phyloP scores from a whole-genome alignment of 371 early-diverging fungal genomes.

The Lichtheimia corymbifera region DNA sequence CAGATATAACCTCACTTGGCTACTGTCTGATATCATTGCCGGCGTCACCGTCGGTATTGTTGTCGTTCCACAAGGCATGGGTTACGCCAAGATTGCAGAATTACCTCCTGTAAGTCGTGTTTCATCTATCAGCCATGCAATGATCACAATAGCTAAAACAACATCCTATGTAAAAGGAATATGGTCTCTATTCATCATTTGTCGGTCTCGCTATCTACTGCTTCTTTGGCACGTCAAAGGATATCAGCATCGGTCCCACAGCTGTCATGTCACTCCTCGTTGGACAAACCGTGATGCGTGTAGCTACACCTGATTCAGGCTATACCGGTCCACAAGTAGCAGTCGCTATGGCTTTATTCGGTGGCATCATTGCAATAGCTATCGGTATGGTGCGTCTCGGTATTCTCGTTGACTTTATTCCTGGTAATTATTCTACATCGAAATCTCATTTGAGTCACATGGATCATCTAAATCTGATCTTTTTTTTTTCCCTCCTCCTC shows the following conservation, averaged over 20 bases:
- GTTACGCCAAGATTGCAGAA: constrained; percentile 82
- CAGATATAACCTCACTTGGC: constrained; percentile 55
- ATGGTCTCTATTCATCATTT: constrained; percentile 46
- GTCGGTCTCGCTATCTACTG: constrained; percentile 78
- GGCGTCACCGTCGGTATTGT: constrained; percentile 87
- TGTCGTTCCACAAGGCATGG: constrained; percentile 87
- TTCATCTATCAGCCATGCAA: not conserved
- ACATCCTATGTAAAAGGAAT: constrained; percentile 7
- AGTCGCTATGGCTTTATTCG: constrained; percentile 56
- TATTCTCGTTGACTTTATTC: constrained; percentile 86
- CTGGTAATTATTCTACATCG: constrained; percentile 27
- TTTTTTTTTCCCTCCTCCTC: constrained; percentile 34
- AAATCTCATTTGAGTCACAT: not conserved
- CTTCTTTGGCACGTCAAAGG: constrained; percentile 84
- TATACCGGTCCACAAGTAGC: constrained; percentile 53
- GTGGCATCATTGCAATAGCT: constrained; percentile 63
- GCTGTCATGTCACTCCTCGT: constrained; percentile 81
- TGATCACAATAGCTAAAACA: not conserved
- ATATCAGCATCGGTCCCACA: constrained; percentile 87
- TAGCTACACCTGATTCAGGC: constrained; percentile 28
- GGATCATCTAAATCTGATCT: not conserved
- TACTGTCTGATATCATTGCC: constrained; percentile 80
- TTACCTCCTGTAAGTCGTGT: constrained; percentile 58
- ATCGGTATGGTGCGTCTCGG: constrained; percentile 82
- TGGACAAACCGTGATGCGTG: constrained; percentile 64